These are phyloP conservation scores for Musa acuminata DNA, from an alignment of 176 grass and related monocot species.

Conservation along the genomic window DNA sequence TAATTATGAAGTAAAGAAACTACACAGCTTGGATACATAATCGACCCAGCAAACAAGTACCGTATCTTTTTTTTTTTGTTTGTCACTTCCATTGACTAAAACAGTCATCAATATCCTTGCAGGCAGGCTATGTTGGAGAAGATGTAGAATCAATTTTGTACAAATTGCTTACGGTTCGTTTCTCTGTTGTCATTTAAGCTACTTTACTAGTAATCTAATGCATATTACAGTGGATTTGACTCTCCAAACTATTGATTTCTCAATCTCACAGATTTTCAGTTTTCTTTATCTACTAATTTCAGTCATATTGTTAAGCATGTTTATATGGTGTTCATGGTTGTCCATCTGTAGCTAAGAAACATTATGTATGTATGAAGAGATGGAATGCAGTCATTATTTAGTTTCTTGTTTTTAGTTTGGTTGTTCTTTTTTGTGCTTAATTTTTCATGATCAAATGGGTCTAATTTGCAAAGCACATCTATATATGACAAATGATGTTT, in stretches of 20 bases:
- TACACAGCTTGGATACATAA: background rate
- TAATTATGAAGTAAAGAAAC: background rate
- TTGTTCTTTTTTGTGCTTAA: no score
- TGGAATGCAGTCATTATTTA: no score
- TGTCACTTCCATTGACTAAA: constrained; percentile 13
- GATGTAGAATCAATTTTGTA: constrained; percentile 99
- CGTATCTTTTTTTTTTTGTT: background rate
- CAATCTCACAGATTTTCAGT: no score
- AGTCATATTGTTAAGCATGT: no score
- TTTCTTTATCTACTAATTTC: no score
- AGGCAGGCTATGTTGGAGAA: constrained; percentile 99
- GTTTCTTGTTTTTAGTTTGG: no score
- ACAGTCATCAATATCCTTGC: constrained; percentile 27
- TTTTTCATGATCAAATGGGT: no score
- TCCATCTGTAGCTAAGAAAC: no score
- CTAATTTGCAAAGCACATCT: no score
- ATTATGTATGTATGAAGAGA: no score
- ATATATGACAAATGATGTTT: no score
- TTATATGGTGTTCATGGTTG: no score
- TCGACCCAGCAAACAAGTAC: background rate
- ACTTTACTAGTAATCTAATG: background rate
- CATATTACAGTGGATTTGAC: background rate
- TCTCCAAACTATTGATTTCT: background rate
- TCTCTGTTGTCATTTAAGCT: background rate
- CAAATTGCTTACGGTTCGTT: constrained; percentile 79